Conservation (phyloP, 805 yeast species). For the Spathaspora girioi region DNA sequence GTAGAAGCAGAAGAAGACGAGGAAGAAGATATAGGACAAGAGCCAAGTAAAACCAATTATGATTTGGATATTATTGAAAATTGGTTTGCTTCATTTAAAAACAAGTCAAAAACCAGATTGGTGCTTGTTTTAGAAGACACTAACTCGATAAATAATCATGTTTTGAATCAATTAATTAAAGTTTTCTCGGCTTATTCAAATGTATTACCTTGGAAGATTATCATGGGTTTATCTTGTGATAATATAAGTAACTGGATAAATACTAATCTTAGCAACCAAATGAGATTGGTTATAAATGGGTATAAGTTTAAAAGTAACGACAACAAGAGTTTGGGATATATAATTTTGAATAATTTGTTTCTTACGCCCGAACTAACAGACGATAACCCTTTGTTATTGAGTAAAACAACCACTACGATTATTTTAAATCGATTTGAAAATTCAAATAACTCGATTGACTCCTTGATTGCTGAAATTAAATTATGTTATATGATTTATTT, state of each 20-base stretch:
- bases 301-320: constrained; percentile 30
- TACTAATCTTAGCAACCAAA: constrained; percentile 26
- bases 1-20: constrained; percentile 14
- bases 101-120: constrained; percentile 1
- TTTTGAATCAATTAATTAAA: constrained; percentile 32
- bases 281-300: constrained; percentile 23
- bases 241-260: constrained; percentile 37
- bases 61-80: constrained; percentile 34
- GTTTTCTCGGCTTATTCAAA: constrained; percentile 22
- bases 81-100: constrained; percentile 17
- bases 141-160: constrained; percentile 30
- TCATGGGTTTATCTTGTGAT: constrained; percentile 33
- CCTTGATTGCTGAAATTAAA: constrained; percentile 33
- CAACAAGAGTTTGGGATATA: constrained; percentile 29
- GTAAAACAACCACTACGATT: constrained; percentile 21
- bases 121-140: constrained; percentile 34
- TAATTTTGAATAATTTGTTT: constrained; percentile 31
- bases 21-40: constrained; percentile 13
- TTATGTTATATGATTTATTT: constrained; percentile 37
- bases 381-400: constrained; percentile 14
- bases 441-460: constrained; percentile 40
- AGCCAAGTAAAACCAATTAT: constrained; percentile 21
- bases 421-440: constrained; percentile 32
- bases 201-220: constrained; percentile 28
- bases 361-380: constrained; percentile 20